phyloP scores from a whole-genome alignment of 768 basidiomycete species.

The Kwoniella heveanensis region DNA sequence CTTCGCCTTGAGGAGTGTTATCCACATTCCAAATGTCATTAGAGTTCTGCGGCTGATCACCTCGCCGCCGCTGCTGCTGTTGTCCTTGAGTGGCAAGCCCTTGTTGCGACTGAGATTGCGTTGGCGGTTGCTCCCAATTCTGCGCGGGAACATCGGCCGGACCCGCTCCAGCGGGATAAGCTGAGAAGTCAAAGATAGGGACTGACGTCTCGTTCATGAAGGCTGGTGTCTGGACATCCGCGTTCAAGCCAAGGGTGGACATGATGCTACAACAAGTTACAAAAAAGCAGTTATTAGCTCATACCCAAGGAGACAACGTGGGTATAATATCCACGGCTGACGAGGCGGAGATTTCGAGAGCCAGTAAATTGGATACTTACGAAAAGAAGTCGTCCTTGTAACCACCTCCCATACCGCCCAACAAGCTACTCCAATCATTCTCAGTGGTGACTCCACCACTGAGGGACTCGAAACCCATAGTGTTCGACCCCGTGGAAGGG shows the following conservation, averaged over 20 bases:
- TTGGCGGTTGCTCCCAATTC: background rate
- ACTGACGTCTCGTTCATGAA: constrained; percentile 3
- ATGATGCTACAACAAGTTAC: constrained; percentile 12
- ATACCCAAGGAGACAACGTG: too few species aligned
- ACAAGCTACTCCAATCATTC: constrained; percentile 25
- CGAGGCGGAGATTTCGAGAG: too few species aligned
- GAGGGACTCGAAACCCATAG: background rate
- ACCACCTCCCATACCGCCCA: constrained; percentile 31
- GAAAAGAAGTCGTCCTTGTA: constrained; percentile 41
- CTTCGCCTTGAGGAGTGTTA: background rate
- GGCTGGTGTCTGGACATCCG: constrained; percentile 12
- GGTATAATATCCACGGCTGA: too few species aligned
- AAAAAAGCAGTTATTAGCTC: background rate
- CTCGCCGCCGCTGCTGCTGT: constrained; percentile 1
- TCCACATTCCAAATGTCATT: constrained; percentile 6
- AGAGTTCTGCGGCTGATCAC: constrained; percentile 1
- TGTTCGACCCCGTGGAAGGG: background rate
- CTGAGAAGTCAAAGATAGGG: constrained; percentile 16
- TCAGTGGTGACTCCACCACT: constrained; percentile 9
- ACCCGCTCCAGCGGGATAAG: background rate
- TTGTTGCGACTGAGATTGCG: background rate
- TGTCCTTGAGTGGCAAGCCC: background rate
- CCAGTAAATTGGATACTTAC: constrained; percentile 18
- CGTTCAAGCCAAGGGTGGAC: constrained; percentile 28
- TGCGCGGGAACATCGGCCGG: background rate